Base-by-base conservation (phyloP, 768 basidiomycete genomes). In the Boletus rubroflammeus region DNA sequence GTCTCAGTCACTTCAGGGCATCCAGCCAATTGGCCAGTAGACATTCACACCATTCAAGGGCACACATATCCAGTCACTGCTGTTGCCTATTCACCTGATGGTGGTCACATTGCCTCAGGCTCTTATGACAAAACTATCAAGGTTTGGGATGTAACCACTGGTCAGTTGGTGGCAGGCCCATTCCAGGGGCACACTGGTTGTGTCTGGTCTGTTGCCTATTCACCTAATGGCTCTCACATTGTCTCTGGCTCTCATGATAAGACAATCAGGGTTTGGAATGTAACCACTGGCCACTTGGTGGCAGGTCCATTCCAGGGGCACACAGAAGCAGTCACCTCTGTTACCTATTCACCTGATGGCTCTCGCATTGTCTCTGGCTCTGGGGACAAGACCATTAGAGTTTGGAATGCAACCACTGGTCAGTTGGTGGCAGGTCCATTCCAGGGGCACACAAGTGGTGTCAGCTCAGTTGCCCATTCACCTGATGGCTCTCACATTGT, bases 351-450 rank as follows among this genome's bases (percentile, higher is more conserved):
- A 8, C 28, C 28, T 28, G 8, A 28, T 28, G 28, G 53, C 0
- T 32, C 2, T 3, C 28, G 49, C 7, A 14, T 58, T 46, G 50
- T 25, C 35, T 36, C 47, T 57, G 40, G 50, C 1, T 48, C 42
- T 11, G 0, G 1, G 9, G 57, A 58, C 13, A 38, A 25, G 0
- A 56, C 40, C n/a, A 28, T 48, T 14, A 32, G 17, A 13, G 17
- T 68, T 21, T 69, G 62, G 65, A 47, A 63, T 50, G 41, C 42
- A 29, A 39, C 38, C 32, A 35, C 51, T 48, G 36, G 53, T 50
- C 28, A 49, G 7, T 34, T 26, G 49, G 21, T 57, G 45, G 47
- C 19, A 13, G 19, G 11, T 6, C 39, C 39, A 21, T 40, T 40
- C 5, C 39, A 21, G 13, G 39, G 39, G 21, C 59, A 67, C 19